Percentiles rank a stretch among this genome's conserved stretches.
phyloP scores from a whole-genome alignment of 2,329 filamentous ascomycete species.

The Neofusicoccum laricinum region DNA sequence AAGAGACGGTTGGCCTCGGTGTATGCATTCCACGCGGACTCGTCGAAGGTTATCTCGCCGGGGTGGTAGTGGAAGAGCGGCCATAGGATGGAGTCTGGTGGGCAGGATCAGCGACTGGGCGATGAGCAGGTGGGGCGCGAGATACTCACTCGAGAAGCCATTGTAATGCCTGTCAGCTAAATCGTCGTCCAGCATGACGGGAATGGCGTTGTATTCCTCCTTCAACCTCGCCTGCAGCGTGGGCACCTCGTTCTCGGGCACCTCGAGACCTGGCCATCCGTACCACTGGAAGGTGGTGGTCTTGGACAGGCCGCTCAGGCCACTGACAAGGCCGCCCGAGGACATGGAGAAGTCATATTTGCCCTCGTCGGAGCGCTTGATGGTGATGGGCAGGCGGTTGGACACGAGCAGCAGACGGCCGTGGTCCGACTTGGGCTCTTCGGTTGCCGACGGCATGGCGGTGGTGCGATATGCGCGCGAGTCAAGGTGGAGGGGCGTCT shows the following conservation, averaged over 20 bases:
- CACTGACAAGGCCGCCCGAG: slow-evolving; percentile 91
- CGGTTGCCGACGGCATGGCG: slow-evolving; percentile 33
- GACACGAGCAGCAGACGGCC: slow-evolving; percentile 77
- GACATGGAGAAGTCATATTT: slow-evolving; percentile 95
- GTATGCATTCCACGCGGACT: slow-evolving; percentile 90
- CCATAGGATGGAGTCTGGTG: slow-evolving; percentile 90
- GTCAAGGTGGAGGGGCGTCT: neutral
- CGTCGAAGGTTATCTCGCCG: slow-evolving; percentile 96
- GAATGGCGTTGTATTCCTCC: slow-evolving; percentile 84
- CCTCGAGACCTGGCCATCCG: slow-evolving; percentile 91
- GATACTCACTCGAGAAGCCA: slow-evolving; percentile 81
- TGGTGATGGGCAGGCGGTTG: slow-evolving; percentile 93
- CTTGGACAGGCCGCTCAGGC: slow-evolving; percentile 86
- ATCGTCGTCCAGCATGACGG: slow-evolving; percentile 91
- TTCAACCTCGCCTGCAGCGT: slow-evolving; percentile 74
- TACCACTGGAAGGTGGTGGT: slow-evolving; percentile 97
- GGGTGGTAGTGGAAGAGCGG: slow-evolving; percentile 98
- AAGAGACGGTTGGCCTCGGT: slow-evolving; percentile 90
- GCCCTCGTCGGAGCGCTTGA: slow-evolving; percentile 88
- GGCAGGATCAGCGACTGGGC: slow-evolving; percentile 2
- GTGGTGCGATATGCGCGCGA: slow-evolving; percentile 6
- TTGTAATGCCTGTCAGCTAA: slow-evolving; percentile 96
- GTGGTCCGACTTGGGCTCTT: slow-evolving; percentile 30
- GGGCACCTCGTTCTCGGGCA: slow-evolving; percentile 77
- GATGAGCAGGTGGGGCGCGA: neutral